Conservation (phyloP, 345 rosid genomes). For the Alliaria petiolata region DNA sequence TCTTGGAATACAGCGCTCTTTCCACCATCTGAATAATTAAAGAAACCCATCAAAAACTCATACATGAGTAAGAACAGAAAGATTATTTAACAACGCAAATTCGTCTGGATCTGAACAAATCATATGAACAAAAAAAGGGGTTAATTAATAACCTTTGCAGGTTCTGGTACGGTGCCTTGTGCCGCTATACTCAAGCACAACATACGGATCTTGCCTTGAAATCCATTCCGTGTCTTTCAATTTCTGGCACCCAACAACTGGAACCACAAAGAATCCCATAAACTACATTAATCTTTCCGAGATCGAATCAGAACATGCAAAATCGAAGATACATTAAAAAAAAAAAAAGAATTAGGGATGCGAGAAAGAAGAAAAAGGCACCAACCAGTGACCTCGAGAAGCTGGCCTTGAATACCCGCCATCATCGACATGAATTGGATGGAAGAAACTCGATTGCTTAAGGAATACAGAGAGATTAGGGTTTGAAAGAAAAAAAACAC, state of each 20-base stretch:
- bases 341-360: not conserved
- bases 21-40: constrained; percentile 58
- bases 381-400: constrained; percentile 77
- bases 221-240: constrained; percentile 77
- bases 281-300: not conserved
- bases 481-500: not conserved
- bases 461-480: not conserved
- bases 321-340: not conserved
- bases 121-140: no score
- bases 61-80: not conserved
- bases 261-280: not conserved
- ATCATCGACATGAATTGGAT: no score
- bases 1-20: constrained; percentile 82
- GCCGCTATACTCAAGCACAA: constrained; percentile 52
- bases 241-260: constrained; percentile 61
- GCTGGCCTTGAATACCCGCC: constrained; percentile 64
- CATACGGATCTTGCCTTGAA: constrained; percentile 70
- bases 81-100: not conserved
- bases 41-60: not conserved
- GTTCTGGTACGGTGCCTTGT: constrained; percentile 54
- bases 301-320: not conserved
- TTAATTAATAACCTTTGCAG: constrained; percentile 60
- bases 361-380: not conserved
- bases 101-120: not conserved
- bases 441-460: not conserved